Evolutionary conservation across 495 filamentous ascomycete genomes (phyloP).

Genomic region (Neurospora sp.): DNA sequence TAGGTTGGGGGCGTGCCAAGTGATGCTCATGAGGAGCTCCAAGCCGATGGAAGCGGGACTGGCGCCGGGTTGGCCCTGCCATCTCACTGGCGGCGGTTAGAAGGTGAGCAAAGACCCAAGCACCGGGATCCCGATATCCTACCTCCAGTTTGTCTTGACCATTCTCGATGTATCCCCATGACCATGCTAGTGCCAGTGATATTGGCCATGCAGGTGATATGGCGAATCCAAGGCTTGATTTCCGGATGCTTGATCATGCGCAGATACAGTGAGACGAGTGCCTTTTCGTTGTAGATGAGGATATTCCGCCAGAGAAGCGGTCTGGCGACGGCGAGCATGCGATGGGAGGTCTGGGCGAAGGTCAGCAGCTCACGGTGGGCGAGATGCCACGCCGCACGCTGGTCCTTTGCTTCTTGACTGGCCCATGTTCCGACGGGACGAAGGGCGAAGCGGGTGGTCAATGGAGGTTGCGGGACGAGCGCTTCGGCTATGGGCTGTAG

Average conservation of each 20-base stretch:
- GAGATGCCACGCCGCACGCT: slow-evolving; percentile 19
- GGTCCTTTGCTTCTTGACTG: slow-evolving; percentile 18
- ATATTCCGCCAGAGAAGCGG: slow-evolving; percentile 23
- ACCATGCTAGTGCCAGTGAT: slow-evolving; percentile 9
- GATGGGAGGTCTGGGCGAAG: slow-evolving; percentile 20
- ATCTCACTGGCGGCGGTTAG: slow-evolving; percentile 14
- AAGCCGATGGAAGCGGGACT: slow-evolving; percentile 7
- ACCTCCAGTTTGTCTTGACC: slow-evolving; percentile 17
- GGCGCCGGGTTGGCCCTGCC: slow-evolving; percentile 1
- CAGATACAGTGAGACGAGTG: slow-evolving; percentile 14
- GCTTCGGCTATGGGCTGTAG: slow-evolving; percentile 19
- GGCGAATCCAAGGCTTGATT: slow-evolving; percentile 20
- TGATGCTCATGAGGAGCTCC: slow-evolving; percentile 15
- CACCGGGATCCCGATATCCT: slow-evolving; percentile 3
- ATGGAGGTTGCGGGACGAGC: slow-evolving; percentile 14
- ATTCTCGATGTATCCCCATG: slow-evolving; percentile 8
- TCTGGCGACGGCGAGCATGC: slow-evolving; percentile 21
- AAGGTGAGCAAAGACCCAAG: not conserved
- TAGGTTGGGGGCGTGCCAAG: slow-evolving; percentile 15
- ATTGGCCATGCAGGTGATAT: slow-evolving; percentile 21
- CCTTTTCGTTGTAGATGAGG: slow-evolving; percentile 14
- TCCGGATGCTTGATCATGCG: slow-evolving; percentile 12
- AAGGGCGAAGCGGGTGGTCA: slow-evolving; percentile 23
- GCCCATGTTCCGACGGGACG: slow-evolving; percentile 23
- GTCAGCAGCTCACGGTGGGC: slow-evolving; percentile 15